A percentile compares a stretch with the other conserved stretches of the same genome.
phyloP scores from a whole-genome alignment of 2,329 filamentous ascomycete species.

The Aureobasidium sp. region DNA sequence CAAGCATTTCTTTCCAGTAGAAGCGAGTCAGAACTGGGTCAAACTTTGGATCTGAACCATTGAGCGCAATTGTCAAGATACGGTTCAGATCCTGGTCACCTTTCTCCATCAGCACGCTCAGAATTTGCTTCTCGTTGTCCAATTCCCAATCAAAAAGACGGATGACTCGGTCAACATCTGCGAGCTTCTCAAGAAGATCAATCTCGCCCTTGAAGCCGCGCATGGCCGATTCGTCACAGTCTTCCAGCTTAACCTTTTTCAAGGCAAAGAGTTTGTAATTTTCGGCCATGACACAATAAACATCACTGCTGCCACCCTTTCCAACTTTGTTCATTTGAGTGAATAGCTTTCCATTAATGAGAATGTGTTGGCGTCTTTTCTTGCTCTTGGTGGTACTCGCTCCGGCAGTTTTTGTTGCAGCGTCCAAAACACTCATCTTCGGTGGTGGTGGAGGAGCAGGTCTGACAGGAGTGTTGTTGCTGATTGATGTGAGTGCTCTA shows the following conservation, averaged over 20 bases:
- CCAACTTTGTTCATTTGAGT: conserved; percentile 85
- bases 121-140: conserved; percentile 80
- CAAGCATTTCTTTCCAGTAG: conserved; percentile 99
- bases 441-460: conserved; percentile 72
- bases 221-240: conserved; percentile 76
- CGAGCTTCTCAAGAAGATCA: conserved; percentile 73
- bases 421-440: conserved; percentile 94
- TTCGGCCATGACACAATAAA: conserved; percentile 94
- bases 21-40: conserved; percentile 90
- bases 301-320: conserved; percentile 84
- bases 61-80: conserved; percentile 64
- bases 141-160: conserved; percentile 86
- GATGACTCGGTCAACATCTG: conserved; percentile 82
- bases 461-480: conserved; percentile 61
- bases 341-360: conserved; percentile 85
- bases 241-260: conserved; percentile 85
- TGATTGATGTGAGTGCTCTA: conserved; percentile 44
- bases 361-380: conserved; percentile 74
- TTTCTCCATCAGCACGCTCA: conserved; percentile 94
- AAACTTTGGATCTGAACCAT: conserved; percentile 61
- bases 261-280: conserved; percentile 93
- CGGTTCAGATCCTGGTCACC: conserved; percentile 90
- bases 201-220: conserved; percentile 93
- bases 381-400: conserved; percentile 65
- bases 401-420: conserved; percentile 75